Evolutionary conservation across 140 eudicot genomes (phyloP), one percentile per base, ranked within the genome.

Genomic region (Oenanthe javanica): DNA sequence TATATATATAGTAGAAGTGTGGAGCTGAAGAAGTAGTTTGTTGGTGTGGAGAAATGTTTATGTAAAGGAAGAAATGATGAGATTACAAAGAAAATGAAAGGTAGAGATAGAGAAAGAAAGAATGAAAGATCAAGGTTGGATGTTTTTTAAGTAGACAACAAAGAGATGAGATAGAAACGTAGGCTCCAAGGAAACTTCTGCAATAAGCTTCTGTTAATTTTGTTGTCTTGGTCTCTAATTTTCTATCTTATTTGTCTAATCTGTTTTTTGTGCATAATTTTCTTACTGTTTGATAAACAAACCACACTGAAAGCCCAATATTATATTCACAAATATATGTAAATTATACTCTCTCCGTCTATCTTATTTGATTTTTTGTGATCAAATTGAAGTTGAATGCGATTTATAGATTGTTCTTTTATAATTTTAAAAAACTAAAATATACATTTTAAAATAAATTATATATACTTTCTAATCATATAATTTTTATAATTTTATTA

Each of bases 171-270:
- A 21, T 16, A 57, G 42, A 67, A 67, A 67, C 73, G 73, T 67
- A 67, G 73, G 46, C 73, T 31, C 73, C 73, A 67, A 67, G 73
- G 73, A 67, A 67, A 67, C 73, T 67, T 67, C 45, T 67, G n/a
- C 46, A 6, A 36, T 19, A 67, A 67, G 73, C 72, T 31, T 36
- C 40, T 36, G 2, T 31, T 67, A 2, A 4, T 67, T 27, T 66
- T 27, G 42, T 31, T 66, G 42, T 14, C 45, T 31, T 13, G 73
- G 73, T 67, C 45, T 27, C 21, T 31, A 13, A 27, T 2, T 14
- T 31, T 31, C 31, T 31, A 31, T 13, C 23, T 2, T 5, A 31
- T 31, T 61, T n/a, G 38, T 61, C 38, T 23, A 61, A 8, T 61
- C n/a, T 2, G 3, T 9, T 0, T 54, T 51, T 19, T 49, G 3